phyloP scores from a whole-genome alignment of 495 filamentous ascomycete species.

The Neurospora sp. region DNA sequence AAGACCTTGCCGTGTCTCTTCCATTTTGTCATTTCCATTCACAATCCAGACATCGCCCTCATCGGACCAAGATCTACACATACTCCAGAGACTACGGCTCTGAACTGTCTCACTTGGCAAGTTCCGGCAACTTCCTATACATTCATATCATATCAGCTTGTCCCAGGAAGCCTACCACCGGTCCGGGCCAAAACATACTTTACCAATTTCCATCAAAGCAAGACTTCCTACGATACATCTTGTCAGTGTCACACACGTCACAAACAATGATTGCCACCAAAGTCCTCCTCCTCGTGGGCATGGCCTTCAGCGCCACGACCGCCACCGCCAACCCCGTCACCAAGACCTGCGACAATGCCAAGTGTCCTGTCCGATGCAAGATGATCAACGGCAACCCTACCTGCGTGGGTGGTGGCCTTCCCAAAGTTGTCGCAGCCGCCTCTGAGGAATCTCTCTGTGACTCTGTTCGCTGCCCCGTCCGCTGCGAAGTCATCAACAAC shows the following conservation, averaged over 20 bases:
- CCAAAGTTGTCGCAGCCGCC: background rate
- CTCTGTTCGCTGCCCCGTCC: background rate
- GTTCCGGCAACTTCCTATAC: background rate
- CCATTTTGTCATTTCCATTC: background rate
- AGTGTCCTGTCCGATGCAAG: constrained; percentile 8
- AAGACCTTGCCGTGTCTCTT: background rate
- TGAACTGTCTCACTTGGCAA: background rate
- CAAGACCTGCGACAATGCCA: constrained; percentile 7
- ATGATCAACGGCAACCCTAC: constrained; percentile 7
- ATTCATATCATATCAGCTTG: background rate
- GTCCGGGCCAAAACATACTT: background rate
- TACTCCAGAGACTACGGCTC: background rate
- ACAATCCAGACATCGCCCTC: background rate
- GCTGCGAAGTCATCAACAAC: background rate
- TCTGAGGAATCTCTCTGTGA: background rate
- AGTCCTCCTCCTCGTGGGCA: constrained; percentile 4
- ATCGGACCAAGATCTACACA: background rate
- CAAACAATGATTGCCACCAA: background rate
- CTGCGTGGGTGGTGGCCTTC: constrained; percentile 1
- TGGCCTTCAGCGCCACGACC: constrained; percentile 9
- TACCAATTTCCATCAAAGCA: background rate
- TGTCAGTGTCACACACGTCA: background rate
- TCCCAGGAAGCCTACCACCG: background rate
- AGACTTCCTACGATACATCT: background rate
- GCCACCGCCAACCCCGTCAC: constrained; percentile 1